phyloP scores from a whole-genome alignment of 1,284 basidiomycete genomes.

The Chondrostereum purpureum region DNA sequence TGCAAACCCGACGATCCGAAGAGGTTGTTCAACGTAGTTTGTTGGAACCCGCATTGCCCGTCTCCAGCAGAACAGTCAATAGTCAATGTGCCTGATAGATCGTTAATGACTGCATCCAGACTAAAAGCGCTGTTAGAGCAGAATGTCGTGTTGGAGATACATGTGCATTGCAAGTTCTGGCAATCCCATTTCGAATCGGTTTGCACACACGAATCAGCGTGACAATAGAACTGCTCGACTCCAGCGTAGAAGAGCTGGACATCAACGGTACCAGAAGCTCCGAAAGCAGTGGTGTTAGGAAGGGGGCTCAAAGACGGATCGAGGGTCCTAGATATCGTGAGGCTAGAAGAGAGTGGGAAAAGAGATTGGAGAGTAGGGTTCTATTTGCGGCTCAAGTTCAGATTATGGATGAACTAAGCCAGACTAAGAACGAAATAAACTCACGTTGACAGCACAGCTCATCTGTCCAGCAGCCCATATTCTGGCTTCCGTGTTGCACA shows the following conservation, averaged over 20 bases:
- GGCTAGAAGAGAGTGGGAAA: constrained; percentile 59
- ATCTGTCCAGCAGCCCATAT: constrained; percentile 67
- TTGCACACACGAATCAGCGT: constrained; percentile 66
- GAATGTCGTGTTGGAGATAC: constrained; percentile 62
- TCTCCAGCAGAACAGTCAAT: constrained; percentile 59
- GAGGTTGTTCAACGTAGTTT: constrained; percentile 52
- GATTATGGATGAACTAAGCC: not conserved
- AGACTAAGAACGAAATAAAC: constrained; percentile 26
- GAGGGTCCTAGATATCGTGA: constrained; percentile 74
- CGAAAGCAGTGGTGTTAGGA: constrained; percentile 58
- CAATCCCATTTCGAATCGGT: constrained; percentile 59
- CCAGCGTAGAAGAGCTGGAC: constrained; percentile 82
- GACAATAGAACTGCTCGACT: constrained; percentile 80
- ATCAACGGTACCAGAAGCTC: constrained; percentile 47
- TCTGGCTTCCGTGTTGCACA: constrained; percentile 53
- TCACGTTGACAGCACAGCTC: constrained; percentile 68
- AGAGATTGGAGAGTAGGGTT: constrained; percentile 75
- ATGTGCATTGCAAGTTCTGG: constrained; percentile 66
- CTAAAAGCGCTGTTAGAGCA: constrained; percentile 48
- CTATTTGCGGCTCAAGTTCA: constrained; percentile 27
- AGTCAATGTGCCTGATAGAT: constrained; percentile 51
- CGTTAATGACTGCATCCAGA: constrained; percentile 54
- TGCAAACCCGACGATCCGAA: constrained; percentile 71
- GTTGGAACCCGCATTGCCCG: constrained; percentile 71
- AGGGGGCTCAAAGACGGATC: constrained; percentile 63